Percentiles rank a stretch among this genome's conserved stretches.
Conservation (phyloP, 2,329 filamentous ascomycete genomes). For the Penicillium sp. region DNA sequence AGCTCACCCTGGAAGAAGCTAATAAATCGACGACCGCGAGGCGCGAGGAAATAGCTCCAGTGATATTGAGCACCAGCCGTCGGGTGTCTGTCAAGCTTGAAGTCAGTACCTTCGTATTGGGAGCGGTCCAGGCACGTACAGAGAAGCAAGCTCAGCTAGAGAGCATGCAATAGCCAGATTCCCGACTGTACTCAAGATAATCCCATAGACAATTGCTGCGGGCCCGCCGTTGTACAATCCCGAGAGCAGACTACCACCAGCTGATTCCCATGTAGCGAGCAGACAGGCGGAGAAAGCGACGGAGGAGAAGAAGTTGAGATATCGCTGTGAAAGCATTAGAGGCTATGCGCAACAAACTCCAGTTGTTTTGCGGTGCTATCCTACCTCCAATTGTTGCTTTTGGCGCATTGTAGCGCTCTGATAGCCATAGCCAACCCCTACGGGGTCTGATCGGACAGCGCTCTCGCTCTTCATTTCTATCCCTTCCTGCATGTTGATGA, state of each 20-base stretch:
- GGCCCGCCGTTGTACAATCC: constrained; percentile 40
- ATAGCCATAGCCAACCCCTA: neutral
- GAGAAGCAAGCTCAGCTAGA: constrained; percentile 45
- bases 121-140: constrained; percentile 26
- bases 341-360: neutral
- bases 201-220: constrained; percentile 41
- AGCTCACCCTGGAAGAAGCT: constrained; percentile 28
- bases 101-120: neutral
- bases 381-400: constrained; percentile 24
- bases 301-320: constrained; percentile 37
- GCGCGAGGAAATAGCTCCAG: constrained; percentile 40
- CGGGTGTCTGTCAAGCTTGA: constrained; percentile 27
- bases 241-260: constrained; percentile 28
- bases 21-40: constrained; percentile 24
- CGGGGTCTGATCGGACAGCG: constrained; percentile 14
- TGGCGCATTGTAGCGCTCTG: constrained; percentile 20
- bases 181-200: constrained; percentile 37
- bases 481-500: neutral
- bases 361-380: neutral
- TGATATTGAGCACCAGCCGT: constrained; percentile 41
- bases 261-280: constrained; percentile 46
- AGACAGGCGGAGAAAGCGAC: constrained; percentile 44
- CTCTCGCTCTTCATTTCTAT: constrained; percentile 19
- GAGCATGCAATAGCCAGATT: constrained; percentile 43
- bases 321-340: constrained; percentile 9